Evolutionary conservation across 2,329 filamentous ascomycete species (phyloP).

Genomic region (Aureobasidium pullulans): DNA sequence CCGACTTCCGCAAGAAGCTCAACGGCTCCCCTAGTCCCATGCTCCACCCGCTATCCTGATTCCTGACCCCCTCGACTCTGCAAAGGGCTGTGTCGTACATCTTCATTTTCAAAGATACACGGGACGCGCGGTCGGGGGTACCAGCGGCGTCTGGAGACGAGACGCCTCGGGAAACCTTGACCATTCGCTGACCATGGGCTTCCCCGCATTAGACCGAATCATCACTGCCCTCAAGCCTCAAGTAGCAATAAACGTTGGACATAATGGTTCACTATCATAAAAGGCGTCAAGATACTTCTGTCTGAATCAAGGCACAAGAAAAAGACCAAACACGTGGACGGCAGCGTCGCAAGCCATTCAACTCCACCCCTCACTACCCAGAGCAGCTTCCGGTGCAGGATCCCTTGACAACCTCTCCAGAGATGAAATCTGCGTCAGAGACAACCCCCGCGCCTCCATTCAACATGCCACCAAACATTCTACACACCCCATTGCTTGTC

Average conservation of each 20-base stretch:
- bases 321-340: neutral
- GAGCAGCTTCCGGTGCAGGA: neutral
- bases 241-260: neutral
- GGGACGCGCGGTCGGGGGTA: neutral
- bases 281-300: neutral
- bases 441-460: neutral
- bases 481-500: neutral
- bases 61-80: neutral
- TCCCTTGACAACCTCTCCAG: constrained; percentile 6
- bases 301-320: neutral
- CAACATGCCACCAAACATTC: constrained; percentile 9
- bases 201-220: neutral
- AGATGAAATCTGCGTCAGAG: neutral
- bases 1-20: neutral
- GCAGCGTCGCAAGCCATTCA: neutral
- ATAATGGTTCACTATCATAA: neutral
- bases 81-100: neutral
- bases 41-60: neutral
- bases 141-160: neutral
- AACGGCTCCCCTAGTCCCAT: constrained; percentile 1
- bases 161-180: neutral
- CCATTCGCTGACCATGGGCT: neutral
- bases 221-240: neutral
- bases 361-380: neutral
- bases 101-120: neutral